Conservation (phyloP, 1,284 basidiomycete genomes). For the Microbotryum intermedium region DNA sequence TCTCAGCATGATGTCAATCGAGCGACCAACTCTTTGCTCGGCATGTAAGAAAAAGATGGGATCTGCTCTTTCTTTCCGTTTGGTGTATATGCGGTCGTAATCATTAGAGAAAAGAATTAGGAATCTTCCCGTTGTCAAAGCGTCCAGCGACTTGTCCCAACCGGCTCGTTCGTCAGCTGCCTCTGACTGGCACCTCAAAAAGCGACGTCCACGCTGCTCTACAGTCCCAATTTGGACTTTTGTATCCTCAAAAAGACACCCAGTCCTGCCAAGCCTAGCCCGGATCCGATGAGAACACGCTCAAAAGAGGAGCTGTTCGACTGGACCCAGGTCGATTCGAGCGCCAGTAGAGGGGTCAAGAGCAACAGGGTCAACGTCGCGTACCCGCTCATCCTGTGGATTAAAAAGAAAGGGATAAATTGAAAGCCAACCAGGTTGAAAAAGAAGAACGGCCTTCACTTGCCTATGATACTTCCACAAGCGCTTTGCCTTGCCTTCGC, state of each 20-base stretch:
- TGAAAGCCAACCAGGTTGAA: too few relatives aligned
- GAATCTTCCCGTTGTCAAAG: too few relatives aligned
- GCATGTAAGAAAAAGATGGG: too few relatives aligned
- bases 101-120: too few relatives aligned
- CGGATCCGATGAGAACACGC: slow-evolving; percentile 12
- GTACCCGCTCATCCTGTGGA: slow-evolving; percentile 25
- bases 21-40: too few relatives aligned
- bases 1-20: too few relatives aligned
- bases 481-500: slow-evolving; percentile 17
- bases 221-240: not conserved
- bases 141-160: too few relatives aligned
- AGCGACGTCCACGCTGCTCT: too few relatives aligned
- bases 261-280: slow-evolving; percentile 12
- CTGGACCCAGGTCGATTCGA: slow-evolving; percentile 28
- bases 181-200: too few relatives aligned
- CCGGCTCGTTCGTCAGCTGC: too few relatives aligned
- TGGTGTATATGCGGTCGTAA: too few relatives aligned
- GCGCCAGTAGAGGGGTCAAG: slow-evolving; percentile 25
- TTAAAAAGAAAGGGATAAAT: not conserved
- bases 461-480: slow-evolving; percentile 33
- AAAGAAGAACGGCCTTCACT: not conserved
- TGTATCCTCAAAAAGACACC: slow-evolving; percentile 8
- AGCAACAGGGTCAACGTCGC: slow-evolving; percentile 22
- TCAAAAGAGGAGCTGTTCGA: slow-evolving; percentile 15
- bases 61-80: too few relatives aligned